Percentiles rank a stretch among this genome's conserved stretches.
Evolutionary conservation across 2,329 filamentous ascomycete genomes (phyloP).

Genomic region (Alternaria gansuensis): DNA sequence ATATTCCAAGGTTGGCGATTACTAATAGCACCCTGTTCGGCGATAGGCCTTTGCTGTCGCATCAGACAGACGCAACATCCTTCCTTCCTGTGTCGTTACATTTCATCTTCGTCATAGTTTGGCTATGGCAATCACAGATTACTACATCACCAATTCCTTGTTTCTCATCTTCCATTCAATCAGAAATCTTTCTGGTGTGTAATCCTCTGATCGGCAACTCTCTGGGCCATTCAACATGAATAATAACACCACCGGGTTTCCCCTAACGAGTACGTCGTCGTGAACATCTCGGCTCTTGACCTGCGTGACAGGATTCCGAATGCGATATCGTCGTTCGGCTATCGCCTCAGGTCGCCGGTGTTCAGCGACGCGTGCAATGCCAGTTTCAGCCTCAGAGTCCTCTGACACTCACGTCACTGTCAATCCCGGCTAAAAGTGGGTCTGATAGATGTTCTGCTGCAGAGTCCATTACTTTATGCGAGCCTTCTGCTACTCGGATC

Average conservation of each 20-base stretch:
- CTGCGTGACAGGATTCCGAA: neutral
- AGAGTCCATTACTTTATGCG: conserved; percentile 27
- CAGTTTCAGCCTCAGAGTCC: conserved; percentile 38
- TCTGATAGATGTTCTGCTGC: conserved; percentile 11
- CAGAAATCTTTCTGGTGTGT: neutral
- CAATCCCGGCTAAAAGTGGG: conserved; percentile 24
- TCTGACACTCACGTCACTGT: conserved; percentile 33
- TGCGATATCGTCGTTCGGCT: conserved; percentile 9
- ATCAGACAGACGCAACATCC: neutral
- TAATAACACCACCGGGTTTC: neutral
- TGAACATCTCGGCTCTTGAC: conserved; percentile 3
- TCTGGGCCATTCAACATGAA: neutral
- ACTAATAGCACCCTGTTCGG: neutral
- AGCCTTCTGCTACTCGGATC: conserved; percentile 9
- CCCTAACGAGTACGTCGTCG: neutral
- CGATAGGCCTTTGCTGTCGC: neutral
- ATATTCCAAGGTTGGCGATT: neutral
- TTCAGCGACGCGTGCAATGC: conserved; percentile 13
- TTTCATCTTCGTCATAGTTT: neutral
- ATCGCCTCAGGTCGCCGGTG: conserved; percentile 14
- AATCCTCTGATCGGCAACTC: conserved; percentile 1
- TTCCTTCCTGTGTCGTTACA: neutral
- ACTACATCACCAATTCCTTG: neutral
- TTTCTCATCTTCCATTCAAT: neutral
- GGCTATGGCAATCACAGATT: neutral